Conservation (phyloP, 192 early-diverging fungal genomes). For the Tieghemiomyces parasiticus region DNA sequence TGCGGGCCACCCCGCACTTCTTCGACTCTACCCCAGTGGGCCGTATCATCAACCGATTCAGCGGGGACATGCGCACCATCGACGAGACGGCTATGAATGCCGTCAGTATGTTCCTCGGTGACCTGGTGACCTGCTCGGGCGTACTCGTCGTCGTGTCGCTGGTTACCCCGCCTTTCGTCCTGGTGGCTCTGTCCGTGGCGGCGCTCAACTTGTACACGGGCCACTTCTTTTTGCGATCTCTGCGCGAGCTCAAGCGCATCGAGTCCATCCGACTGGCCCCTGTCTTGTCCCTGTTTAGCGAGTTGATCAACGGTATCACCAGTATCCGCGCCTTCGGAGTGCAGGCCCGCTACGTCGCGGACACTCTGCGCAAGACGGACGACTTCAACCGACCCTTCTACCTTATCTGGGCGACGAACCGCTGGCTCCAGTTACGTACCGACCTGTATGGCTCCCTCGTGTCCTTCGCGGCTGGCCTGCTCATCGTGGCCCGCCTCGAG, state of each 20-base stretch:
- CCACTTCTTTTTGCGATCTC: conserved; percentile 55
- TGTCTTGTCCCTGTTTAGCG: conserved; percentile 67
- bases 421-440: conserved; percentile 78
- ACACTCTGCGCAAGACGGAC: conserved; percentile 45
- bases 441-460: conserved; percentile 66
- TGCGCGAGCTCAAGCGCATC: conserved; percentile 80
- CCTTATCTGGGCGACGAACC: conserved; percentile 72
- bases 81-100: conserved; percentile 43
- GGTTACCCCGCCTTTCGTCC: conserved; percentile 58
- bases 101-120: conserved; percentile 31
- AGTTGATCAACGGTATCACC: conserved; percentile 58
- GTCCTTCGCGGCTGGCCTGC: conserved; percentile 49
- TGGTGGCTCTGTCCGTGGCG: conserved; percentile 40
- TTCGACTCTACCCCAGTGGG: conserved; percentile 86
- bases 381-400: conserved; percentile 75
- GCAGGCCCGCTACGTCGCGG: conserved; percentile 45
- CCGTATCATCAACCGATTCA: conserved; percentile 77
- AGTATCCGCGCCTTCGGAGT: conserved; percentile 77
- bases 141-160: conserved; percentile 44
- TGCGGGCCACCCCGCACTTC: conserved; percentile 65
- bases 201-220: conserved; percentile 45
- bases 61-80: conserved; percentile 71
- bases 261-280: conserved; percentile 63
- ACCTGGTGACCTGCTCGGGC: conserved; percentile 32
- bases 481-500: conserved; percentile 39